Percentiles rank a stretch among this genome's conserved stretches.
Conservation (phyloP, 257 asterid genomes). For the Henckelia pumila region DNA sequence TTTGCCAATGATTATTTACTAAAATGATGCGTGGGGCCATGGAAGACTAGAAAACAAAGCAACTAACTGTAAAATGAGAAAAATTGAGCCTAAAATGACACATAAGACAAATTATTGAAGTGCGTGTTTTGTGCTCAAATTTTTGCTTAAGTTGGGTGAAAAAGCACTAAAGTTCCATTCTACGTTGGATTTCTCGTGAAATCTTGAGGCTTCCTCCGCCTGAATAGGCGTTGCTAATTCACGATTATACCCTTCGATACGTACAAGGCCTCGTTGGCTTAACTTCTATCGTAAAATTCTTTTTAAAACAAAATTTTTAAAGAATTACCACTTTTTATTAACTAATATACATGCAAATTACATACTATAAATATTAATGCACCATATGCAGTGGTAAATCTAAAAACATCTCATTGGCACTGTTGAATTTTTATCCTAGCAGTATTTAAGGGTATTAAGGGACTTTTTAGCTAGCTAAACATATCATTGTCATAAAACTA, state of each 20-base stretch:
- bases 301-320: too few relatives aligned
- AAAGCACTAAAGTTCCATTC: conserved; percentile 12
- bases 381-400: not conserved
- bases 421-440: not conserved
- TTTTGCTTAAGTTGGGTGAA: conserved; percentile 11
- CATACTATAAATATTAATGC: not conserved
- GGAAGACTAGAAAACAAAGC: conserved; percentile 16
- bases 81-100: conserved; percentile 12
- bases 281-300: not conserved
- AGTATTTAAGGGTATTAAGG: not conserved
- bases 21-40: conserved; percentile 3
- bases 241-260: not conserved
- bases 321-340: too few relatives aligned
- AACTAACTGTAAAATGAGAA: conserved; percentile 16
- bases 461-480: not conserved
- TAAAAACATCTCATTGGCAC: not conserved
- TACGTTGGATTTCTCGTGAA: conserved; percentile 26
- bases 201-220: conserved; percentile 14
- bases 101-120: conserved; percentile 26
- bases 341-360: not conserved
- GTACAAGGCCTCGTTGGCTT: not conserved
- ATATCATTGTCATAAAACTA: not conserved
- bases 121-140: conserved; percentile 34
- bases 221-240: not conserved
- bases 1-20: not conserved